These are phyloP conservation scores for Candida ficus DNA, from an alignment of 805 yeast species.

Conservation along the genomic window DNA sequence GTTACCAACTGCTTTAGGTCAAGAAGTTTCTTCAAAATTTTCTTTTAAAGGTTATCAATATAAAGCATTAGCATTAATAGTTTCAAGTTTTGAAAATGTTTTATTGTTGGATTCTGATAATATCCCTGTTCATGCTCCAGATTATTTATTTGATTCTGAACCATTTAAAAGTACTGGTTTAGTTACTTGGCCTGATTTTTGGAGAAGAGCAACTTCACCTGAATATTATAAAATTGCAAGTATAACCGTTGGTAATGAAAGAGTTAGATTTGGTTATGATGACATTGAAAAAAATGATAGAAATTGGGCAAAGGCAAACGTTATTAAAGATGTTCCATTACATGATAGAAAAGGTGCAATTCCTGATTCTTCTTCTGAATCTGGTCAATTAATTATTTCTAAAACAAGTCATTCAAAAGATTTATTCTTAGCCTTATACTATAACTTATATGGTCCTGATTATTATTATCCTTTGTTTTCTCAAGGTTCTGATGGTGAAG, in stretches of 20 bases:
- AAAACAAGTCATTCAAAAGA: conserved; percentile 51
- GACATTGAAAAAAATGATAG: conserved; percentile 30
- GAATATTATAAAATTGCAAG: conserved; percentile 65
- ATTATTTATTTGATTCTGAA: conserved; percentile 48
- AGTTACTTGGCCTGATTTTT: conserved; percentile 80
- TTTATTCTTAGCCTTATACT: conserved; percentile 50
- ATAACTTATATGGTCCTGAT: conserved; percentile 57
- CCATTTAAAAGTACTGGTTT: conserved; percentile 49
- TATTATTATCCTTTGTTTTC: conserved; percentile 53
- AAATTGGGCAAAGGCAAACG: conserved; percentile 5
- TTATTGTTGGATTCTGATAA: conserved; percentile 68
- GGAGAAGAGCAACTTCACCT: conserved; percentile 82
- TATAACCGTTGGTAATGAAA: conserved; percentile 36
- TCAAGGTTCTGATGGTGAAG: conserved; percentile 51
- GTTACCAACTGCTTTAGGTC: conserved; percentile 57
- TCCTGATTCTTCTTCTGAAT: conserved; percentile 59
- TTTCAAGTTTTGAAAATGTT: conserved; percentile 72
- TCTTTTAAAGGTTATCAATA: conserved; percentile 58
- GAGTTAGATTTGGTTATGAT: conserved; percentile 34
- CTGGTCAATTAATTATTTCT: conserved; percentile 58
- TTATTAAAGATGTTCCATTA: conserved; percentile 33
- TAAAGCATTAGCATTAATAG: conserved; percentile 63
- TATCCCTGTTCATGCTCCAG: conserved; percentile 63
- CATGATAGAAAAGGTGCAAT: conserved; percentile 59
- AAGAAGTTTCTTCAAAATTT: conserved; percentile 43